Evolutionary conservation across 306 rosid genomes (phyloP), one percentile per base, ranked within the genome.

Genomic region (Ziziphus jujuba): DNA sequence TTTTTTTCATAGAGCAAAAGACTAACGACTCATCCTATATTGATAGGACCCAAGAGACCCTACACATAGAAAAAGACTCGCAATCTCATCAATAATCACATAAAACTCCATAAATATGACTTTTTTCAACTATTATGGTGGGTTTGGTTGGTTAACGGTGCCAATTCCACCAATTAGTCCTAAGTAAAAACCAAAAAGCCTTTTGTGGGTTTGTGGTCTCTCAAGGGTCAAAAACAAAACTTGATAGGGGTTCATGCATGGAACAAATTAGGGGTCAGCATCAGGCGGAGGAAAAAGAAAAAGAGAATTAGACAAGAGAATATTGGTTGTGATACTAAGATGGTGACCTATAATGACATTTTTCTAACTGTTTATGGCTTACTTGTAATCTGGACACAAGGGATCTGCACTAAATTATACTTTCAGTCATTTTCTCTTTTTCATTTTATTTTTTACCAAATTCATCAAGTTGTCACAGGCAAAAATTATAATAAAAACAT

Each of bases 231-330:
- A 70, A 69, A 70, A 17, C 2, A 49, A 50, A 16, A 11, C 13
- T 15, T 11, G 28, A 17, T 6, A 2, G 4, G 7, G 66, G 52
- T 70, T 70, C 60, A 65, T 65, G 77, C 77, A 73, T 65, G 77
- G 61, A 57, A 65, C 66, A 65, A 48, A 35, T 13, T 22, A 43
- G n/a, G 21, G 65, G 77, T 73, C 77, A 73, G 36, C 77, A 33
- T 56, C 71, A 56, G 13, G 52, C 50, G 9, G 6, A 35, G 6
- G 31, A 35, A 65, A 3, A 20, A 19, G 9, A 1, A 50, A 19
- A 49, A 4, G 4, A 59, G 25, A 17, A 54, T 31, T 28, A 11
- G 66, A 49, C 72, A 65, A 65, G 35, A 49, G 35, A 49, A 45
- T 47, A 49, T 49, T 36, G 64, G 15, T 71, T 58, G 74, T 59